phyloP scores from a whole-genome alignment of 176 grass and related monocot species.

The Musa acuminata region DNA sequence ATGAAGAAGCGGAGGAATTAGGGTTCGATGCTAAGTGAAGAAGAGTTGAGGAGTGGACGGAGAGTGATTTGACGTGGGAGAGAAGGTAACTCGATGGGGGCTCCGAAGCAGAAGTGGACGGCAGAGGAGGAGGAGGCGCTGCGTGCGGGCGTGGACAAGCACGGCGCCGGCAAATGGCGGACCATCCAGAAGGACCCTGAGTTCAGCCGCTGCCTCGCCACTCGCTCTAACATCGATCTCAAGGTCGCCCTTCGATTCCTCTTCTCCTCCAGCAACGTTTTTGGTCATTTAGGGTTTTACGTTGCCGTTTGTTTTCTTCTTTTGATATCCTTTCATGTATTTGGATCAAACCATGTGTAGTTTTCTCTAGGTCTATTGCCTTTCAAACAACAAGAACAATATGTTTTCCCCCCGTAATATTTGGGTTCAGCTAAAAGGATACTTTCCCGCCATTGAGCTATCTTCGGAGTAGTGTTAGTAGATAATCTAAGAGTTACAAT shows the following conservation, averaged over 20 bases:
- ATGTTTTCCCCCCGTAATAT: not conserved
- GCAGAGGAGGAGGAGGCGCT: constrained; percentile 92
- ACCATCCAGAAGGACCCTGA: constrained; percentile 99
- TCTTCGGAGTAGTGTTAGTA: not conserved
- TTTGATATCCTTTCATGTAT: not conserved
- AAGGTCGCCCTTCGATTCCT: constrained; percentile 51
- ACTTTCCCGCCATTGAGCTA: not conserved
- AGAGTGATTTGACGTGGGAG: not conserved
- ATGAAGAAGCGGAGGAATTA: not conserved
- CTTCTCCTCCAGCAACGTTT: not conserved
- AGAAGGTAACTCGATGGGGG: constrained; percentile 46
- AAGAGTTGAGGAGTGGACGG: not conserved
- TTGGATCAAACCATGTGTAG: not conserved
- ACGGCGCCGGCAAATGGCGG: constrained; percentile 96
- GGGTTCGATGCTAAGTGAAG: not conserved
- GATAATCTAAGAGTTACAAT: not conserved
- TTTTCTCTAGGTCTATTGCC: not conserved
- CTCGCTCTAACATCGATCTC: constrained; percentile 97
- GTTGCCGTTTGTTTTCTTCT: not conserved
- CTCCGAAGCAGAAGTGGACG: constrained; percentile 99
- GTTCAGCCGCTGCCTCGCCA: constrained; percentile 78
- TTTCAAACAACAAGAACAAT: not conserved
- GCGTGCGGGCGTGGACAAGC: constrained; percentile 75
- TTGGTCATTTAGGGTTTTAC: not conserved
- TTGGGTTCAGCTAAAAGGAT: not conserved